Percentiles rank a stretch among this genome's conserved stretches.
phyloP scores from a whole-genome alignment of 768 basidiomycete genomes.

The Pleurotus sapidus region DNA sequence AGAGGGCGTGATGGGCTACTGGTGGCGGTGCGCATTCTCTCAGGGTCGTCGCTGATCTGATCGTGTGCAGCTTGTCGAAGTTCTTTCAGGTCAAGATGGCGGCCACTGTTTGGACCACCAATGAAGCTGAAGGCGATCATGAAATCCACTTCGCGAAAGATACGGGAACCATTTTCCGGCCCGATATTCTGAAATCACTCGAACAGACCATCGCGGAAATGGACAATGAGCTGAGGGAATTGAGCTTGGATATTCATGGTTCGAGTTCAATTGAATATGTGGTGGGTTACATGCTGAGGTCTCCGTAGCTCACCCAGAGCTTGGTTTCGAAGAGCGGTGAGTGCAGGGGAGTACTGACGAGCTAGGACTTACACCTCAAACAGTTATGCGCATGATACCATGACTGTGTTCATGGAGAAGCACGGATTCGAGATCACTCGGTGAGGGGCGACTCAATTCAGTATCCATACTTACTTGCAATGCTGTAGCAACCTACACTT shows the following conservation, averaged over 20 bases:
- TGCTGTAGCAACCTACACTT: constrained; percentile 46
- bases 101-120: no score
- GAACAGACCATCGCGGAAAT: constrained; percentile 51
- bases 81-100: no score
- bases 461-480: no score
- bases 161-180: constrained; percentile 38
- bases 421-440: constrained; percentile 63
- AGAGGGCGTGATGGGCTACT: no score
- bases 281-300: no score
- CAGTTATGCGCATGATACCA: constrained; percentile 70
- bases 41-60: no score
- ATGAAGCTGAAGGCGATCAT: not conserved
- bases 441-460: not conserved
- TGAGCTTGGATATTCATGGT: constrained; percentile 79
- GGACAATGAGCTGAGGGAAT: constrained; percentile 48
- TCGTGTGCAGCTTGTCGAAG: no score
- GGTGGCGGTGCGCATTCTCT: no score
- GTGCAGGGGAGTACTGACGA: constrained; percentile 13
- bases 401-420: constrained; percentile 63
- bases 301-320: constrained; percentile 61
- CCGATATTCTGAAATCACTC: constrained; percentile 58
- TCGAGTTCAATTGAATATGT: constrained; percentile 11
- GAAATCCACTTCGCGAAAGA: constrained; percentile 17
- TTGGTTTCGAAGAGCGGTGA: constrained; percentile 64
- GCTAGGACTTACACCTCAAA: not conserved